Base-by-base conservation (phyloP, 768 basidiomycete genomes). In the Suillus lakei region DNA sequence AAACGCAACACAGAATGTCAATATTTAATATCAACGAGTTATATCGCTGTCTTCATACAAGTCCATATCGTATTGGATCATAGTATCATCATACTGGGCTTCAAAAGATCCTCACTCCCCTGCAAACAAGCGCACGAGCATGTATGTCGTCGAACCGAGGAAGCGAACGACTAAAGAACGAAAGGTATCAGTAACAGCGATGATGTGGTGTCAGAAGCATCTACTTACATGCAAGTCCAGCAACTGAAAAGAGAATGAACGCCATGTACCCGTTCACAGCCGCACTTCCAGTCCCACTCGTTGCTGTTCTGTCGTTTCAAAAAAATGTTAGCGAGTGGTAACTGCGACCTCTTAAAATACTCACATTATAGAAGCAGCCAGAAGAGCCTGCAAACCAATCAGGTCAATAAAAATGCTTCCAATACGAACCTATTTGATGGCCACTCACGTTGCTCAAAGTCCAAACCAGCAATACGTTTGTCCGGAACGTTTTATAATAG, bases 391-490 rank as follows among this genome's bases (percentile, higher is more conserved):
- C 39, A 48, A 23, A 64, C 64, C 36, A 32, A 28, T 70, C 39
- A 71, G 60, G 5, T 72, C 41, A 70, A 66, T 26, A 53, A 53
- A 39, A 16, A 21, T 4, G 5, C 6, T 15, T 18, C 54, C 3
- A 9, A 60, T 38, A 58, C n/a, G 28, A 41, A n/a, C n/a, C 7
- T 58, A 59, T 60, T 28, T 66, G 61, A 80, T 84, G 60, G 75
- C 36, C 23, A 75, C 73, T 23, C 36, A 92, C 91, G 77, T 98
- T 98, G 54, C 90, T 89, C 73, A 98, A 78, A 10, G 91, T 92
- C 95, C 96, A 99, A 8, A 89, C 86, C 66, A 98, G 80, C 69
- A 98, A 76, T 9, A 97, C 85, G 36, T 97, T 97, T 2, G 97
- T 99, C 67, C 97, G 84, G 77, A 98, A 96, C 8, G 85, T 86